These are phyloP conservation scores for Protostelium mycophagum DNA, from an alignment of 78 protist species.

Conservation along the genomic window DNA sequence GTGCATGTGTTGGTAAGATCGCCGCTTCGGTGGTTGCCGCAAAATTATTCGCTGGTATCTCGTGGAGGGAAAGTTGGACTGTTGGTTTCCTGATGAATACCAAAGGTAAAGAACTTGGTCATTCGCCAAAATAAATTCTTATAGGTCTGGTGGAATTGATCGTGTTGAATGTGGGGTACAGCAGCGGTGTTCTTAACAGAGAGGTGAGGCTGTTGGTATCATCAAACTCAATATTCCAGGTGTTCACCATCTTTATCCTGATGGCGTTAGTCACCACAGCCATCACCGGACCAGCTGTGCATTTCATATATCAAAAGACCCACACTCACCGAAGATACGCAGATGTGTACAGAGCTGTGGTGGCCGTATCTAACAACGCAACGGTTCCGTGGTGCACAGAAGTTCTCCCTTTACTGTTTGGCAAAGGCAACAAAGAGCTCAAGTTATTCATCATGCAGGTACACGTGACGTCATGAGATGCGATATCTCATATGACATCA, in stretches of 20 bases:
- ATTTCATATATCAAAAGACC: slow-evolving; percentile 6
- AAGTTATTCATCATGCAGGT: not conserved
- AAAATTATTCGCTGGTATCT: not conserved
- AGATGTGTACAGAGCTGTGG: not conserved
- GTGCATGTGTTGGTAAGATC: not conserved
- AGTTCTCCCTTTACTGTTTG: not conserved
- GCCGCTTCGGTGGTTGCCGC: not conserved
- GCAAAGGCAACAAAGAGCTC: not conserved
- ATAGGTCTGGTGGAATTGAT: slow-evolving; percentile 50
- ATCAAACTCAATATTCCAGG: not conserved
- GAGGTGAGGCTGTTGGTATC: not conserved
- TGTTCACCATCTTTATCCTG: slow-evolving; percentile 59
- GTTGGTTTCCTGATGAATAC: slow-evolving; percentile 73
- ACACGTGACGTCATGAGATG: not conserved
- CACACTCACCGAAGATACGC: not conserved
- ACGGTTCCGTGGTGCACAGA: not conserved
- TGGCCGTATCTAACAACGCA: not conserved
- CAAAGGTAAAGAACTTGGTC: slow-evolving; percentile 21
- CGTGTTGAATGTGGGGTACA: slow-evolving; percentile 60
- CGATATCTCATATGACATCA: not conserved
- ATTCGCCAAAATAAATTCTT: not conserved
- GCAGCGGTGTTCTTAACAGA: slow-evolving; percentile 18
- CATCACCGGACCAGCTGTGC: slow-evolving; percentile 63
- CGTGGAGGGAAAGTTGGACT: slow-evolving; percentile 58
- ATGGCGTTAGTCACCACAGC: slow-evolving; percentile 68